Evolutionary conservation across 306 rosid species (phyloP), one percentile per base, ranked within the genome.

Genomic region (Quercus dentata): DNA sequence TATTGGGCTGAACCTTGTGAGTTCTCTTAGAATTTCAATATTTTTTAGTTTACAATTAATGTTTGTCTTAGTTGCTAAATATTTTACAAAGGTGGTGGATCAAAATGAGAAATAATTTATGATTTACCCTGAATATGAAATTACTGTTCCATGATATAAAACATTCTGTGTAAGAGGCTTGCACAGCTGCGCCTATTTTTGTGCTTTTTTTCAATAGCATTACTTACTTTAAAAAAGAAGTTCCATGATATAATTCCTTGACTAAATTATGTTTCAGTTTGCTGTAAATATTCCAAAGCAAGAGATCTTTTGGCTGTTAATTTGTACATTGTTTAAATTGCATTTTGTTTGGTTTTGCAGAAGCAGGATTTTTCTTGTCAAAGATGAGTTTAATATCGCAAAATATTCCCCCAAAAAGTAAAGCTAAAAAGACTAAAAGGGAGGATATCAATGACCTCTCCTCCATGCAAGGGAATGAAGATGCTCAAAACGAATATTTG

Each of bases 301-400:
- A 18, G 59, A 41, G 18, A 70, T 21, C 19, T 58, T 78, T 33
- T 8, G 46, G 52, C 14, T 56, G 15, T 71, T 35, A 7, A 41
- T 6, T 59, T 30, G 13, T 64, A 17, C 8, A 41, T 15, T 6
- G 31, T 7, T 25, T 15, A 10, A 64, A 64, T 64, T 64, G 4
- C 46, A 33, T 21, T 38, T 38, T 38, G 46, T 65, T 78, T 65
- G 9, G 20, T 44, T 85, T 54, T 85, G 83, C 81, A 88, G 91
- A 76, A 38, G 46, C 11, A 38, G 46, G 46, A 38, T 38, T 7
- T 38, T 38, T 38, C 46, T 38, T 38, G 46, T 7, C 46, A 38
- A 38, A 85, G 55, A 94, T 94, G 97, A 91, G 94, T 90, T 85
- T 94, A 59, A 83, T 94, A 87, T 94, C 97, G 6, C 96, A 92